Conservation (phyloP, 768 basidiomycete species). For the Tylopilus balloui region DNA sequence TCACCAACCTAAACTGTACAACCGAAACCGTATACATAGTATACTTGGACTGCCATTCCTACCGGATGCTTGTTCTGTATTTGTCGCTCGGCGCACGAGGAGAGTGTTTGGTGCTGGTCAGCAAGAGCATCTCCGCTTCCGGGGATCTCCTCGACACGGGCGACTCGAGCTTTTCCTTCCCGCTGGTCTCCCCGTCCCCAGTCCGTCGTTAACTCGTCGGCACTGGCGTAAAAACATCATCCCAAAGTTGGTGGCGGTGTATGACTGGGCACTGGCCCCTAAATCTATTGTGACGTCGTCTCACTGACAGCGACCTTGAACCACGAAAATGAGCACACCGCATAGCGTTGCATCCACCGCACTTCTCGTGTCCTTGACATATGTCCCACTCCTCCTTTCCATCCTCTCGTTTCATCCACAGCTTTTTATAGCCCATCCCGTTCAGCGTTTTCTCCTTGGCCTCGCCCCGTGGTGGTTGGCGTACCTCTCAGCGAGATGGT, state of each 20-base stretch:
- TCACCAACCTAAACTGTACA: too few species aligned
- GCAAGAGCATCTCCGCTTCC: too few species aligned
- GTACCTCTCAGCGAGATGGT: conserved; percentile 18
- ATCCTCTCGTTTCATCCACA: conserved; percentile 9
- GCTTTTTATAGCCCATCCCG: conserved; percentile 7
- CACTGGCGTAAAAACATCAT: too few species aligned
- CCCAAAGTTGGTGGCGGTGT: conserved; percentile 8
- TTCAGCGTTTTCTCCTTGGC: conserved; percentile 19
- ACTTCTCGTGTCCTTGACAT: conserved; percentile 14
- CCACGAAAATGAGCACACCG: conserved; percentile 3
- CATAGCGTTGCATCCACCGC: neutral
- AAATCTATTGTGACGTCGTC: neutral
- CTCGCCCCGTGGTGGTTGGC: conserved; percentile 21
- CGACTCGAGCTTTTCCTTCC: too few species aligned
- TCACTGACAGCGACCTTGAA: neutral
- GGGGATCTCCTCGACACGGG: neutral
- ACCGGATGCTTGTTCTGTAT: too few species aligned
- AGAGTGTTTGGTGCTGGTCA: too few species aligned
- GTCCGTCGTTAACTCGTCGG: too few species aligned
- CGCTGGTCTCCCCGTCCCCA: too few species aligned
- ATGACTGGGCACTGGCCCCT: conserved; percentile 1
- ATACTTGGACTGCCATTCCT: too few species aligned
- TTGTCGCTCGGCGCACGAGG: too few species aligned
- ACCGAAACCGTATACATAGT: too few species aligned
- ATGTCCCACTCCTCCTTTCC: conserved; percentile 16